Percentiles rank a stretch among this genome's conserved stretches.
Conservation (phyloP, 495 filamentous ascomycete genomes). For the Podospora fimiseda region DNA sequence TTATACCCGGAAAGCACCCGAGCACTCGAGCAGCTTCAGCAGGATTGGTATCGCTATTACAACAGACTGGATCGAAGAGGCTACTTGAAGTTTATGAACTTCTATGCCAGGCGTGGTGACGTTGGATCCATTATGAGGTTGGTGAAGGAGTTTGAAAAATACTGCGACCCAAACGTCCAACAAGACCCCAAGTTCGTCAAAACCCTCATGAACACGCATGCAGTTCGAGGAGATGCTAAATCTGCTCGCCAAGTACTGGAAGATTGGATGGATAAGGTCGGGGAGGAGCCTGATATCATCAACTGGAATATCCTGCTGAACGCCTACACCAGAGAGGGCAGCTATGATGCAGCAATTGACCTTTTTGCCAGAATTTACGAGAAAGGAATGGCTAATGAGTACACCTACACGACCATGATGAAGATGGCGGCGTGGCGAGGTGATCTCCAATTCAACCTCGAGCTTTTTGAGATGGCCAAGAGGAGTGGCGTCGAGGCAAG, state of each 20-base stretch:
- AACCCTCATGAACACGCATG: constrained; percentile 59
- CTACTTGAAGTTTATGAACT: constrained; percentile 44
- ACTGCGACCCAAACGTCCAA: constrained; percentile 31
- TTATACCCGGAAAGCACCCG: constrained; percentile 31
- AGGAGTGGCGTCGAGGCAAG: constrained; percentile 32
- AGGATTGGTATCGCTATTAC: constrained; percentile 46
- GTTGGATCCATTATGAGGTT: constrained; percentile 44
- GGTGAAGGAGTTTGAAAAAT: constrained; percentile 45
- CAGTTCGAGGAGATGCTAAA: constrained; percentile 53
- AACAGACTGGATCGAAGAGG: constrained; percentile 31
- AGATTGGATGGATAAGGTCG: constrained; percentile 46
- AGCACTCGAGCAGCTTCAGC: constrained; percentile 46
- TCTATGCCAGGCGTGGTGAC: constrained; percentile 51
- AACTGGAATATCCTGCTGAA: constrained; percentile 76
- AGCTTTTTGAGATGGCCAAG: constrained; percentile 54
- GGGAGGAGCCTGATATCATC: constrained; percentile 43
- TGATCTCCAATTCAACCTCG: constrained; percentile 61
- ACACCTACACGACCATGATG: constrained; percentile 68
- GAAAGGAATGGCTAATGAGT: constrained; percentile 43
- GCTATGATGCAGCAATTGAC: constrained; percentile 56
- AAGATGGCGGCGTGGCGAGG: constrained; percentile 63
- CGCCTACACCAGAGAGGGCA: constrained; percentile 57
- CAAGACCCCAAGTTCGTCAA: constrained; percentile 28
- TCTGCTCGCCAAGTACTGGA: constrained; percentile 55
- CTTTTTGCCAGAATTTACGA: constrained; percentile 53